A percentile compares a stretch with the other conserved stretches of the same genome.
phyloP scores from a whole-genome alignment of 495 filamentous ascomycete species.

The Aspergillus carlsbadensis region DNA sequence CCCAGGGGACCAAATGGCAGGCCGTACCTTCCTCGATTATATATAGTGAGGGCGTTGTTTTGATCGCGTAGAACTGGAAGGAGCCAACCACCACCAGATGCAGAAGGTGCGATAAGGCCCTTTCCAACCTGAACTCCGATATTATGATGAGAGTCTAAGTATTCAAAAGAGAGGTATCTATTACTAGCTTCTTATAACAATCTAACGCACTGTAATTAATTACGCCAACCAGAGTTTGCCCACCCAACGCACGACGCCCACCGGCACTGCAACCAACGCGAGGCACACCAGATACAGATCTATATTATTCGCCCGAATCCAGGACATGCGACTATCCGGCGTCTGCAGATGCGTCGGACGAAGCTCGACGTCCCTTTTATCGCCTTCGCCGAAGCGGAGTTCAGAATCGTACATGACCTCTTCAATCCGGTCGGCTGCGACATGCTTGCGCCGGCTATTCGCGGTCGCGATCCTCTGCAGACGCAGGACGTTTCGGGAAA shows the following conservation, averaged over 20 bases:
- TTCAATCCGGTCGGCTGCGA: slow-evolving; percentile 38
- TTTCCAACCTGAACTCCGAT: no score
- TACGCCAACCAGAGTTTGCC: neutral
- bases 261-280: neutral
- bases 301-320: slow-evolving; percentile 35
- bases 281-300: slow-evolving; percentile 11
- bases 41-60: neutral
- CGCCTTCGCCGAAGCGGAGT: slow-evolving; percentile 17
- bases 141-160: no score
- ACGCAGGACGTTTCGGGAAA: slow-evolving; percentile 24
- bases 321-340: slow-evolving; percentile 38
- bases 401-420: slow-evolving; percentile 38
- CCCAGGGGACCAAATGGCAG: no score
- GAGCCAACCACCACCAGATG: no score
- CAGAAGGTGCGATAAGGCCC: no score
- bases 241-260: neutral
- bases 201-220: no score
- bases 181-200: no score
- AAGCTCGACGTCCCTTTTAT: slow-evolving; percentile 5
- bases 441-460: slow-evolving; percentile 30
- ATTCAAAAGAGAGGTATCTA: no score
- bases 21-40: neutral
- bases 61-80: no score
- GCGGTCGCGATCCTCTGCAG: slow-evolving; percentile 35
- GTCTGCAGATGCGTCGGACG: slow-evolving; percentile 42